These are phyloP conservation scores for Trichosporon asahii DNA, from an alignment of 1,284 basidiomycete species.

Conservation along the genomic window DNA sequence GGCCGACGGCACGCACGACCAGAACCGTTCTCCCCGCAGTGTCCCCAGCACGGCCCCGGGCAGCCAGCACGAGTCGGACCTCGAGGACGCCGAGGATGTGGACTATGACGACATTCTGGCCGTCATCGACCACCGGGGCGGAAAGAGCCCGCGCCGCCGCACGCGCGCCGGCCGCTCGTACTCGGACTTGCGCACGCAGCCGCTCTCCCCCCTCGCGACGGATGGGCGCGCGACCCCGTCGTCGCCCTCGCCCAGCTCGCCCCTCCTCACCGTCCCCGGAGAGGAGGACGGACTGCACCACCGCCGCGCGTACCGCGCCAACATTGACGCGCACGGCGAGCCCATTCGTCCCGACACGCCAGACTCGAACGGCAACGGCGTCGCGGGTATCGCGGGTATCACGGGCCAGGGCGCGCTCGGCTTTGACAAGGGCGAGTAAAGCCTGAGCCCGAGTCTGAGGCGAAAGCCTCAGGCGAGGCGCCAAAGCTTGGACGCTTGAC, in stretches of 20 bases:
- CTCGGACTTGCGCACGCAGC: slow-evolving; percentile 25
- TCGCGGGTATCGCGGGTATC: too few relatives aligned
- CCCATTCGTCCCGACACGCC: not conserved
- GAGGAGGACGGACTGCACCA: slow-evolving; percentile 20
- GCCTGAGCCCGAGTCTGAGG: too few relatives aligned
- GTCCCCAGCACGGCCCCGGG: slow-evolving; percentile 37
- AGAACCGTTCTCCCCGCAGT: slow-evolving; percentile 31
- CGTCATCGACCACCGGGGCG: slow-evolving; percentile 45
- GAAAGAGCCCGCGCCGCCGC: slow-evolving; percentile 30
- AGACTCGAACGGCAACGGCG: not conserved
- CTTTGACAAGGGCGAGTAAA: slow-evolving; percentile 22
- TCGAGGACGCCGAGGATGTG: slow-evolving; percentile 51
- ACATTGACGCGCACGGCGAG: slow-evolving; percentile 1
- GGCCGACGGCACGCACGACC: slow-evolving; percentile 36
- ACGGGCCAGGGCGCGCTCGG: slow-evolving; percentile 16
- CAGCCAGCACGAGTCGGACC: slow-evolving; percentile 49
- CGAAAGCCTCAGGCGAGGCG: too few relatives aligned
- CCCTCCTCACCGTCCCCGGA: slow-evolving; percentile 9
- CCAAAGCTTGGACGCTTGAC: too few relatives aligned
- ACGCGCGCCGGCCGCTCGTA: slow-evolving; percentile 38
- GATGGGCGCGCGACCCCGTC: not conserved
- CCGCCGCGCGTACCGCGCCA: slow-evolving; percentile 15
- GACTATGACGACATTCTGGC: slow-evolving; percentile 55
- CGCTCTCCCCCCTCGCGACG: not conserved
- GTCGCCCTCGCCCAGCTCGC: not conserved